A percentile compares a stretch with the other conserved stretches of the same genome.
phyloP scores from a whole-genome alignment of 805 yeast species.

The Grigorovia jiainica region DNA sequence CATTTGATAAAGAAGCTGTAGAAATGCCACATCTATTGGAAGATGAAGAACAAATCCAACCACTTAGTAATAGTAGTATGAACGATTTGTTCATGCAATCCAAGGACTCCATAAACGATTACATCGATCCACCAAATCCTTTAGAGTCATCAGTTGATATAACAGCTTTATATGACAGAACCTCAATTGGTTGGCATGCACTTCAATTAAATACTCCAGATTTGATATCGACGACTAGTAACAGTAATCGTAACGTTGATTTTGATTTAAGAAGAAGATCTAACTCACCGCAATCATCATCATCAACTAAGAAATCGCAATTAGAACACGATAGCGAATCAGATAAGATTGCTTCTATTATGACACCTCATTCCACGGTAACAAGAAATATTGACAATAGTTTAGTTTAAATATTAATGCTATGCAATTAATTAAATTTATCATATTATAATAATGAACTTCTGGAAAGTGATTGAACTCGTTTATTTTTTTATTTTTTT shows the following conservation, averaged over 20 bases:
- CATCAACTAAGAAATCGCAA: neutral
- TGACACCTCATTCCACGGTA: neutral
- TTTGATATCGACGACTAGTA: neutral
- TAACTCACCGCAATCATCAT: neutral
- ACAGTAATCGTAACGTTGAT: neutral
- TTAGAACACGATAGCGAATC: neutral
- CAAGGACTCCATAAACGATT: conserved; percentile 21
- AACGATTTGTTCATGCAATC: conserved; percentile 22
- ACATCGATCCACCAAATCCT: conserved; percentile 8
- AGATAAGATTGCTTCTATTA: neutral
- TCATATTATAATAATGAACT: too few relatives aligned
- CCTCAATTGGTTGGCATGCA: conserved; percentile 22
- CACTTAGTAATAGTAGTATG: conserved; percentile 4
- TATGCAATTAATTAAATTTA: too few relatives aligned
- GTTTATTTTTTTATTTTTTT: too few relatives aligned
- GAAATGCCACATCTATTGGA: conserved; percentile 26
- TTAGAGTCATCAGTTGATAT: conserved; percentile 30
- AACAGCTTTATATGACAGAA: conserved; percentile 28
- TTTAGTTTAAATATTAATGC: neutral
- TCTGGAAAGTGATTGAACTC: too few relatives aligned
- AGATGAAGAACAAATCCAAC: neutral
- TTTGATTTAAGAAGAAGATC: neutral
- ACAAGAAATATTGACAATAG: neutral
- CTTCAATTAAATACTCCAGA: conserved; percentile 9
- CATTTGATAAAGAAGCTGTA: conserved; percentile 2